Evolutionary conservation across 306 rosid genomes (phyloP), one percentile per base, ranked within the genome.

Genomic region (Boehmeria nivea): DNA sequence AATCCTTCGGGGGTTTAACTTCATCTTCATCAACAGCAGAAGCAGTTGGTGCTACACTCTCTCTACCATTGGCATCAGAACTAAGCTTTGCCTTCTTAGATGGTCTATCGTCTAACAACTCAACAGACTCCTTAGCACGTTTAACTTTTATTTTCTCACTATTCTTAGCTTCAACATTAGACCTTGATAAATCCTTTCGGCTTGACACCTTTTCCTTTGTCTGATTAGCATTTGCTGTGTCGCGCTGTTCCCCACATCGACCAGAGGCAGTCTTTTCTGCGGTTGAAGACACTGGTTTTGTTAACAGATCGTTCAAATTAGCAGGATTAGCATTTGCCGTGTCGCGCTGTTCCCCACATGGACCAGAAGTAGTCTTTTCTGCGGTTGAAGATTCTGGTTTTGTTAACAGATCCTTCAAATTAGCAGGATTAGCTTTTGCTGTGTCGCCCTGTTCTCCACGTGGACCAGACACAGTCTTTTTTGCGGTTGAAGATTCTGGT

Each of bases 31-130:
- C 68, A 42, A 21, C 34, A 25, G 43, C 33, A 28, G 45, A 54
- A 21, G 24, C 6, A 57, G 52, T 17, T 18, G 57, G 53, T 26
- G 71, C 57, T 39, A 54, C 33, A 69, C 11, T 39, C 53, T 62
- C 72, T 25, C 19, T 40, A 56, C 72, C 60, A 43, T 49, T 55
- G 31, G 24, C 31, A 42, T 62, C 78, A 57, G 57, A 75, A 51
- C 42, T 54, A 49, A 26, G 42, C 26, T 70, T 78, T 53, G 60
- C 69, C 69, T 74, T 86, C 76, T 78, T 82, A 22, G 27, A 55
- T 18, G 74, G 65, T 57, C 74, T 71, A 52, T 63, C 70, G 18
- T 71, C 81, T 48, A 20, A 18, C 18, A 72, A n/a, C n/a, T n/a
- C 81, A 70, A 43, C 45, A 28, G 21, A 48, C 26, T 39, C 76